Evolutionary conservation across 1,284 basidiomycete genomes (phyloP), one percentile per base, ranked within the genome.

Genomic region (Naganishia cerealis): DNA sequence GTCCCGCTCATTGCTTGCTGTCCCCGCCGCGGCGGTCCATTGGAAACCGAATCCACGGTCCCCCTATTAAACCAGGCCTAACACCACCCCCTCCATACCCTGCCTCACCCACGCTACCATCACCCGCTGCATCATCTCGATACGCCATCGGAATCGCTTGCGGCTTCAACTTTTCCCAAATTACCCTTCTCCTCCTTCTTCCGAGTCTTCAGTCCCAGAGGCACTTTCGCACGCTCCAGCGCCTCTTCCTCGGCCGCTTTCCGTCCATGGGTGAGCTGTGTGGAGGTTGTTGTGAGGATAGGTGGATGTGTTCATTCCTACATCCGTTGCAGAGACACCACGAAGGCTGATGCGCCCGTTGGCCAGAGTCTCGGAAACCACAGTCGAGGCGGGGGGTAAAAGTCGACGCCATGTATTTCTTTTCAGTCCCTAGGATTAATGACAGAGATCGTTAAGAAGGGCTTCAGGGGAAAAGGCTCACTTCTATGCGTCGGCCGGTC

Each of bases 301-400:
- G 67, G 78, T 76, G 42, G 75, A 73, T 15, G 76, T 73, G 33
- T 73, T 66, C 21, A 81, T 73, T 7, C 80, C 80, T 4, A 79
- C 74, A 7, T 78, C 78, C 33, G 78, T 80, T 0, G 77, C 72
- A 5, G 72, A 73, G 21, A 80, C 81, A 15, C 81, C 81, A 38
- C 81, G 73, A 3, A 82, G 65, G 10, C 80, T 73, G 39, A 81
- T 77, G 7, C 78, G 75, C n/a, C 80, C 80, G 71, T 80, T 79
- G 62, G 76, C 72, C 36, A 81, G 74, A 58, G 75, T 71, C 69
- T 82, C 80, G 46, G 80, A 81, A 65, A 82, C 81, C 13, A 82
- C 77, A 26, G 81, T 80, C 9, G 78, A 79, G 6, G 80, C 78
- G n/a, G 81, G 80, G 1, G 81, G 81, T n/a, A n/a, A n/a, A n/a